Base-by-base conservation (phyloP, 164 flowering plant species). In the Liriodendron chinense region DNA sequence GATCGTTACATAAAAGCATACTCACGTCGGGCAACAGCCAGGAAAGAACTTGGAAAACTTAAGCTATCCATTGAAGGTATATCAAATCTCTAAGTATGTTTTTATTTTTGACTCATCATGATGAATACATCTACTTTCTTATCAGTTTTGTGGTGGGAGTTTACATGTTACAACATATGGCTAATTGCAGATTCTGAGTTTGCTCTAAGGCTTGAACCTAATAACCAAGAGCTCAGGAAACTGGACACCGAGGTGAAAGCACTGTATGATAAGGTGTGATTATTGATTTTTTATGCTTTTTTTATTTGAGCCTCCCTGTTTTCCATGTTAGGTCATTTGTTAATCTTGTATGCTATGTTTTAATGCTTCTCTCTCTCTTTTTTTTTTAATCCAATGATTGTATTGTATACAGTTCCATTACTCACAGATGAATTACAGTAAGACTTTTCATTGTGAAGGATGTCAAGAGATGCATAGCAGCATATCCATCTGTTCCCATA, bases 1-100 rank as follows among this genome's bases (percentile, higher is more conserved):
- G 99, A 96, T 75, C 97, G 94, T 18, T 96, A 96, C 81, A 85
- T 90, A 69, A 96, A 96, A 85, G 98, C 98, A 69, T 96, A 92
- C 76, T 96, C 99, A 80, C 88, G 99, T 14, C 89, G 99, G 74
- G 93, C 98, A 75, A 91, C 97, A 62, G 96, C 99, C 64, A 92
- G 99, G 78, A 96, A 87, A 84, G 98, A 96, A 84, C 91, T 96
- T 75, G 89, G 92, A 62, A 94, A 91, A 80, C 81, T 86, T 68
- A 94, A 90, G 85, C 94, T 83, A 76, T 84, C 94, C 66, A 66
- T 88, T 71, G 97, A 96, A 80, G 99, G 99, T 92, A 81, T 71
- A 78, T 59, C 48, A 76, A 57, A 67, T 43, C 49, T 63, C 21
- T 50, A 65, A 13, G 49, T 18, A 20, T 66, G 18, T 64, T 68